Conservation (phyloP, 495 filamentous ascomycete species). For the Talaromyces thailandensis region DNA sequence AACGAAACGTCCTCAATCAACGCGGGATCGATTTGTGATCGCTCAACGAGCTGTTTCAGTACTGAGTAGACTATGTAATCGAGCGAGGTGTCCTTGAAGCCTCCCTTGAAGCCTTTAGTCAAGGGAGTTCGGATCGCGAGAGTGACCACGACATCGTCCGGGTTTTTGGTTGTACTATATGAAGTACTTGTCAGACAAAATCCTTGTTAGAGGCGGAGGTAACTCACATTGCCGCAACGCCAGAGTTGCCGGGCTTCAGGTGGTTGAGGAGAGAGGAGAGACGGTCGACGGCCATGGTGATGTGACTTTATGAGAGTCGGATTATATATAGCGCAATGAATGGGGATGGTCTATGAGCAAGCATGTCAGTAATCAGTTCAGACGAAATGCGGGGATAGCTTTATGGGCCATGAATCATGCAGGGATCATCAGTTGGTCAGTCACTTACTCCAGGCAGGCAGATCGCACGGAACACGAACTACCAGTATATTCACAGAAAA, state of each 20-base stretch:
- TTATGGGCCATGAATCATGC: background rate
- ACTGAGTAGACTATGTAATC: slow-evolving; percentile 77
- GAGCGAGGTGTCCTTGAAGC: slow-evolving; percentile 89
- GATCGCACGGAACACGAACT: background rate
- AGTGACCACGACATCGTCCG: slow-evolving; percentile 94
- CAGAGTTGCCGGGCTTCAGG: slow-evolving; percentile 59
- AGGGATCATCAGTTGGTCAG: background rate
- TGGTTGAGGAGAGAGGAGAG: slow-evolving; percentile 83
- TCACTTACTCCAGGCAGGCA: background rate
- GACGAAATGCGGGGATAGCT: background rate
- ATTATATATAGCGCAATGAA: background rate
- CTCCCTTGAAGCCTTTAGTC: slow-evolving; percentile 70
- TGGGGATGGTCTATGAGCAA: background rate
- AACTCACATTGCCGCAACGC: slow-evolving; percentile 67
- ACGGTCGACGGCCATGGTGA: slow-evolving; percentile 71
- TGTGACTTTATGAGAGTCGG: background rate
- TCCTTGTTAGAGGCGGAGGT: slow-evolving; percentile 5
- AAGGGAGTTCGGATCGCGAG: slow-evolving; percentile 71
- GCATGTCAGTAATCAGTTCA: background rate
- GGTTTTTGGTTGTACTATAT: slow-evolving; percentile 77
- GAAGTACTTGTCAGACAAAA: slow-evolving; percentile 2
- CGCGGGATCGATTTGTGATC: slow-evolving; percentile 69
- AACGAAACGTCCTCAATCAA: slow-evolving; percentile 87
- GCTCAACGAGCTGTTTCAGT: slow-evolving; percentile 63
- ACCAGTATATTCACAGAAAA: background rate